Base-by-base conservation (phyloP, 805 yeast genomes). In the Candida cerambycidarum region DNA sequence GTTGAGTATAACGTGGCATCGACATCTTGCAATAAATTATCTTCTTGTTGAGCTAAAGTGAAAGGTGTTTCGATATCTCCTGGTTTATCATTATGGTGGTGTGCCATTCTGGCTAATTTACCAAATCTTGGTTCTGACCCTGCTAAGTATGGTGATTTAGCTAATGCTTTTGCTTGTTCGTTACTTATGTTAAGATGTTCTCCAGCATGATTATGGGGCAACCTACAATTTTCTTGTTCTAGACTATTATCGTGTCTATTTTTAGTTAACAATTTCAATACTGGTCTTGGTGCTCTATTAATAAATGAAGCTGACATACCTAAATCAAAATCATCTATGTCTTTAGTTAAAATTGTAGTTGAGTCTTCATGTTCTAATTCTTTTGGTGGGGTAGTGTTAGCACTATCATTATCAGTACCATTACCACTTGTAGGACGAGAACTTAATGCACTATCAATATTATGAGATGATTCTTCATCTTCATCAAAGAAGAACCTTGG, bases 1-100 rank as follows among this genome's bases (percentile, higher is more conserved):
- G 93, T 75, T 2, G 80, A 66, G 62, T 89, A 89, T 14, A 79
- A 67, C 1, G 77, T 75, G 10, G 89, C 85, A 54, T 83, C 84
- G 34, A 75, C 67, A 36, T 67, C 55, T 18, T 63, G 65, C 45
- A 79, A 65, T n/a, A 59, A 57, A 12, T 61, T 50, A 50, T 76
- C 69, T 5, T 58, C 59, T 42, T 61, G 58, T 32, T 67, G 71
- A 1, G 81, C 80, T 44, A 69, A 58, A 29, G 60, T 49, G 42
- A 76, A 57, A 8, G 53, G 53, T 15, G 49, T 42, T 17, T 43
- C 43, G 7, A 39, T 47, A 17, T 38, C 38, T 15, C 29, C 31
- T 4, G 54, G 45, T 9, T 52, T 51, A 30, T 59, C 61, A 21
- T 54, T 58, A 25, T 51, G 53, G 16, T 52, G 47, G 48, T 69